A percentile compares a stretch with the other conserved stretches of the same genome.
These are phyloP conservation scores for Leptoxyphium fumago DNA, from an alignment of 2,329 filamentous ascomycete species.

Conservation along the genomic window DNA sequence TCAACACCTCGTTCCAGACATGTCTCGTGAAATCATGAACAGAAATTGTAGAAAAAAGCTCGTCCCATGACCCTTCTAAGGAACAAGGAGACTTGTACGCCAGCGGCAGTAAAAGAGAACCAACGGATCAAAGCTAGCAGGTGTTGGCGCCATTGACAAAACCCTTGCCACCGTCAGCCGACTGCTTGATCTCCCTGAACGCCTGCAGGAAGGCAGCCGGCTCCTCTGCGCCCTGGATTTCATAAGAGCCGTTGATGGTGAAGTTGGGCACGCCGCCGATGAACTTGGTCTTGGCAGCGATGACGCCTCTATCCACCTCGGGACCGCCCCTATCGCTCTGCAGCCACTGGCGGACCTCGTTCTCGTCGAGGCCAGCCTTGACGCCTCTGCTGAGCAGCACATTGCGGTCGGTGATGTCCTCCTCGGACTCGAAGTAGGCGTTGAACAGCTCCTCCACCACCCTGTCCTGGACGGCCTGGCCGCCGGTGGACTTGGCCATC, in stretches of 20 bases:
- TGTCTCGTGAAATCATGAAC: no score
- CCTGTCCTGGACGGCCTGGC: slow-evolving; percentile 37
- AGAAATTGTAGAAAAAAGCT: no score
- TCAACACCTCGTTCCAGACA: no score
- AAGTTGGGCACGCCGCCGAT: slow-evolving; percentile 63
- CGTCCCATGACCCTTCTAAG: no score
- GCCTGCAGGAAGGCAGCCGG: slow-evolving; percentile 49
- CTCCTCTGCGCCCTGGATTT: slow-evolving; percentile 59
- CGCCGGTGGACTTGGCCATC: slow-evolving; percentile 44
- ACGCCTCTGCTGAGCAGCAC: slow-evolving; percentile 27
- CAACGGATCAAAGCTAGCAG: neutral
- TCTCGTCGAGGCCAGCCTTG: slow-evolving; percentile 28
- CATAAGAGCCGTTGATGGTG: slow-evolving; percentile 52
- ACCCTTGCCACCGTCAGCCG: slow-evolving; percentile 11
- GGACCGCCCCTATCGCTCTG: slow-evolving; percentile 28
- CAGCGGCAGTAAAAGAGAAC: no score
- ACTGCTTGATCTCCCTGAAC: slow-evolving; percentile 45
- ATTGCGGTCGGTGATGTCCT: slow-evolving; percentile 30
- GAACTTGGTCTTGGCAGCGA: slow-evolving; percentile 29
- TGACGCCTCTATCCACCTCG: slow-evolving; percentile 33
- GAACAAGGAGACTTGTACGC: no score
- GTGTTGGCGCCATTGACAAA: neutral
- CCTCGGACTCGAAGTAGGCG: slow-evolving; percentile 35
- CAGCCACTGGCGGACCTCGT: slow-evolving; percentile 30
- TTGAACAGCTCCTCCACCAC: slow-evolving; percentile 50